Conservation (phyloP, 202 grass and related monocot species). For the Digitaria exilis region DNA sequence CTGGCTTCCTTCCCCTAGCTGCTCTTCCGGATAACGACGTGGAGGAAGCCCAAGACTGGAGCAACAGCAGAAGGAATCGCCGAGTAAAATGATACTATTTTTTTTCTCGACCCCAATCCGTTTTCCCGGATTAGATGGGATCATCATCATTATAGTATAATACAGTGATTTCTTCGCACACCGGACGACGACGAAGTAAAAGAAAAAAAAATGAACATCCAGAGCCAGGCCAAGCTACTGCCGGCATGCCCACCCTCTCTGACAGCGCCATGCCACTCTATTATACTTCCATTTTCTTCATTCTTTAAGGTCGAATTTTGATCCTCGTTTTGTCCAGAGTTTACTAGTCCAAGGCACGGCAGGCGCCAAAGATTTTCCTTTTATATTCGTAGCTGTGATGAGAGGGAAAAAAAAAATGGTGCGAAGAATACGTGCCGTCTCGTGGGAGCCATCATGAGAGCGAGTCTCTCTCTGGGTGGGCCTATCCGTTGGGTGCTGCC, state of each 20-base stretch:
- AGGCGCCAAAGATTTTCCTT: not conserved
- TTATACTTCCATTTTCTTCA: not conserved
- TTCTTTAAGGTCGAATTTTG: not conserved
- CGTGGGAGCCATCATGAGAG: not conserved
- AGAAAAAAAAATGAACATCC: not conserved
- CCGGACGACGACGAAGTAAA: not conserved
- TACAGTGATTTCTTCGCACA: not conserved
- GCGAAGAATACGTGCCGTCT: conserved; percentile 27
- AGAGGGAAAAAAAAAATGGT: not conserved
- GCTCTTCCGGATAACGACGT: conserved; percentile 35
- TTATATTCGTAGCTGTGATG: too few relatives aligned
- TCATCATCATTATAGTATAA: too few relatives aligned
- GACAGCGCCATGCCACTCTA: conserved; percentile 27
- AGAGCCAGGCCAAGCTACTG: not conserved
- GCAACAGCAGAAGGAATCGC: not conserved
- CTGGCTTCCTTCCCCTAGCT: not conserved
- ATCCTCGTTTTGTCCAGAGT: not conserved
- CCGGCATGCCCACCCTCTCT: conserved; percentile 19
- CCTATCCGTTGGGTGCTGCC: not conserved
- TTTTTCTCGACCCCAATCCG: not conserved
- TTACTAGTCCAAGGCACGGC: not conserved
- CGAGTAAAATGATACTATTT: conserved; percentile 17
- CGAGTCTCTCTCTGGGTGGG: not conserved
- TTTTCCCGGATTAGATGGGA: not conserved
- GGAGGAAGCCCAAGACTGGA: not conserved